Evolutionary conservation across 306 rosid genomes (phyloP).

Genomic region (Cucumis melo): DNA sequence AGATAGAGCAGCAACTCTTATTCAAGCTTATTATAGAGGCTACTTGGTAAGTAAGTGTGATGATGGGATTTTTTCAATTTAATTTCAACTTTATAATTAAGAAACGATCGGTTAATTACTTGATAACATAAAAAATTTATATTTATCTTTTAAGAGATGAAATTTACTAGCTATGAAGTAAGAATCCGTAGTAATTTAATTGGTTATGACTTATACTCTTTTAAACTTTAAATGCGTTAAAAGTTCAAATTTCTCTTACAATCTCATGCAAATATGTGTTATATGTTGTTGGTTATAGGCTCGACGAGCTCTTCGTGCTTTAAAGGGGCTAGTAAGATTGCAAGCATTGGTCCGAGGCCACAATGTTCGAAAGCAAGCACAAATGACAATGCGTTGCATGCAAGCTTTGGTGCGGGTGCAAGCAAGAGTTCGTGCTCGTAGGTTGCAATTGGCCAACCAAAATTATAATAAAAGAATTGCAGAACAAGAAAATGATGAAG

Average conservation of each 20-base stretch:
- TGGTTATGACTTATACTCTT: too few relatives aligned
- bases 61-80: neutral
- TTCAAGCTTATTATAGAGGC: conserved; percentile 84
- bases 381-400: conserved; percentile 94
- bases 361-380: conserved; percentile 88
- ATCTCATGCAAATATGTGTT: too few relatives aligned
- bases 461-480: conserved; percentile 26
- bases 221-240: too few relatives aligned
- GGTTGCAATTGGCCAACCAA: conserved; percentile 42
- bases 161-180: too few relatives aligned
- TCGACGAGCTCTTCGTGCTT: conserved; percentile 74
- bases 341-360: conserved; percentile 94
- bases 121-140: too few relatives aligned
- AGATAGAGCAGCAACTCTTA: conserved; percentile 68
- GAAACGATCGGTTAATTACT: neutral
- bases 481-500: conserved; percentile 3
- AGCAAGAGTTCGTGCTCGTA: conserved; percentile 60
- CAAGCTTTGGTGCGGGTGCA: conserved; percentile 89
- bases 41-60: conserved; percentile 45
- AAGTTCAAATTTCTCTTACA: too few relatives aligned
- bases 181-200: too few relatives aligned
- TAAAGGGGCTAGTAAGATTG: conserved; percentile 80
- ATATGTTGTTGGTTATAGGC: conserved; percentile 25
- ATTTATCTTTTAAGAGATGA: too few relatives aligned
- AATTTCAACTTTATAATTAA: neutral